phyloP scores from a whole-genome alignment of 2,329 filamentous ascomycete species.

The Coleophoma eucalyptorum region DNA sequence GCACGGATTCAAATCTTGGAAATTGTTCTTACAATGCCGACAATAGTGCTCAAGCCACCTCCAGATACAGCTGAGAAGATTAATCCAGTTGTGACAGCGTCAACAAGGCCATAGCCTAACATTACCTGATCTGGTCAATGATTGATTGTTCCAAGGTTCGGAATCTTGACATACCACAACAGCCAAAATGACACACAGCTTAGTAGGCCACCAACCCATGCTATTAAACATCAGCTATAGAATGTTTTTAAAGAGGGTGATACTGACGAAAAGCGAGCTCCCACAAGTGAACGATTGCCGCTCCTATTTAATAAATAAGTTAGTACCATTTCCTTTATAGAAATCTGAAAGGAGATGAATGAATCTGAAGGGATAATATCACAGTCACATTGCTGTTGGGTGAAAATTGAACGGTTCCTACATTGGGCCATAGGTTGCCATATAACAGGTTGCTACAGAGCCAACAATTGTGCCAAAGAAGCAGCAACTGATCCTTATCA shows the following conservation, averaged over 20 bases:
- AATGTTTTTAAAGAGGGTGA: background rate
- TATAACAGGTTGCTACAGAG: background rate
- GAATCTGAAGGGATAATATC: too few relatives aligned
- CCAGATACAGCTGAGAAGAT: background rate
- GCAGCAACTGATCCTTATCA: background rate
- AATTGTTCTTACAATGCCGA: background rate
- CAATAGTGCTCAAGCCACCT: background rate
- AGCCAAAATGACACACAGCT: background rate
- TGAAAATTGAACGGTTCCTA: too few relatives aligned
- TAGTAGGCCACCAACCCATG: background rate
- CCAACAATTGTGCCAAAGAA: conserved; percentile 1
- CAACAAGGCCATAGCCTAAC: background rate
- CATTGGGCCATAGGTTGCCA: background rate
- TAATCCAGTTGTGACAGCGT: background rate
- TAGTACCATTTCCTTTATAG: too few relatives aligned
- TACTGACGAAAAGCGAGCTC: background rate
- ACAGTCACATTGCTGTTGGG: too few relatives aligned
- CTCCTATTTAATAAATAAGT: background rate
- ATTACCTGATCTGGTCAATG: background rate
- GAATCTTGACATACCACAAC: background rate
- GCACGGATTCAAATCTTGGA: background rate
- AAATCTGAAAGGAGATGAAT: too few relatives aligned
- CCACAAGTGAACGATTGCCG: background rate
- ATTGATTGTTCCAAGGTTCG: too few relatives aligned
- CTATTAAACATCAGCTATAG: background rate